These are phyloP conservation scores for Tolypocladium sp. DNA, from an alignment of 2,329 filamentous ascomycete species.

Conservation along the genomic window DNA sequence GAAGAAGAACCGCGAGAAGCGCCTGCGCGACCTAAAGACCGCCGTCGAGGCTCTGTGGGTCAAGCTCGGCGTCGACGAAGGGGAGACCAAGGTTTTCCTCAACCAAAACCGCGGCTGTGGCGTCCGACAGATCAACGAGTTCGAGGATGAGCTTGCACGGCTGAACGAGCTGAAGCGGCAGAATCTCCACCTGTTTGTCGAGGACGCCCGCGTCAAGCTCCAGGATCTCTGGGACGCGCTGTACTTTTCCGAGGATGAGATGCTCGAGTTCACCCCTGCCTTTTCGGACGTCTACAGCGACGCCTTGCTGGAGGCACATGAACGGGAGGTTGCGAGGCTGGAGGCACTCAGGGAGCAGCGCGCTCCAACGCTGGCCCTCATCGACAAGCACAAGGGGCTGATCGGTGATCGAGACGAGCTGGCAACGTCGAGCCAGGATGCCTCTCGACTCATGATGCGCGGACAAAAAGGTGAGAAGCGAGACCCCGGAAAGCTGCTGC, in stretches of 20 bases:
- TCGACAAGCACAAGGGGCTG: conserved; percentile 76
- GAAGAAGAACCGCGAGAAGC: conserved; percentile 75
- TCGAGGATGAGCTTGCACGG: conserved; percentile 78
- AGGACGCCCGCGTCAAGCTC: conserved; percentile 81
- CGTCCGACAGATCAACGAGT: conserved; percentile 87
- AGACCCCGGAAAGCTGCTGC: conserved; percentile 84
- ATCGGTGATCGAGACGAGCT: conserved; percentile 83
- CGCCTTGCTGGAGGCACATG: conserved; percentile 87
- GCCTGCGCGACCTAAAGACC: conserved; percentile 62
- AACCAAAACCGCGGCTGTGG: conserved; percentile 85
- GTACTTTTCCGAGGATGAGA: conserved; percentile 95
- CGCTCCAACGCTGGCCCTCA: conserved; percentile 68
- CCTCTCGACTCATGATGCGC: conserved; percentile 83
- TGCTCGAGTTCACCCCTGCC: conserved; percentile 94
- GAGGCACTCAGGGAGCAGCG: conserved; percentile 81
- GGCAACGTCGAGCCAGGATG: conserved; percentile 85
- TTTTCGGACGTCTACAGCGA: conserved; percentile 98
- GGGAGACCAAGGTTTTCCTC: conserved; percentile 76
- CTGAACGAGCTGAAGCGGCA: conserved; percentile 90
- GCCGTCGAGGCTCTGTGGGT: conserved; percentile 86
- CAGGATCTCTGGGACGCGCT: conserved; percentile 93
- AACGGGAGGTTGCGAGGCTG: conserved; percentile 77
- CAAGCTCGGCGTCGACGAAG: conserved; percentile 73
- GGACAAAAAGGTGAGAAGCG: conserved; percentile 90
- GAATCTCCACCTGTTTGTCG: conserved; percentile 91